Evolutionary conservation across 768 basidiomycete genomes (phyloP).

Genomic region (Lactifluus rugatus): DNA sequence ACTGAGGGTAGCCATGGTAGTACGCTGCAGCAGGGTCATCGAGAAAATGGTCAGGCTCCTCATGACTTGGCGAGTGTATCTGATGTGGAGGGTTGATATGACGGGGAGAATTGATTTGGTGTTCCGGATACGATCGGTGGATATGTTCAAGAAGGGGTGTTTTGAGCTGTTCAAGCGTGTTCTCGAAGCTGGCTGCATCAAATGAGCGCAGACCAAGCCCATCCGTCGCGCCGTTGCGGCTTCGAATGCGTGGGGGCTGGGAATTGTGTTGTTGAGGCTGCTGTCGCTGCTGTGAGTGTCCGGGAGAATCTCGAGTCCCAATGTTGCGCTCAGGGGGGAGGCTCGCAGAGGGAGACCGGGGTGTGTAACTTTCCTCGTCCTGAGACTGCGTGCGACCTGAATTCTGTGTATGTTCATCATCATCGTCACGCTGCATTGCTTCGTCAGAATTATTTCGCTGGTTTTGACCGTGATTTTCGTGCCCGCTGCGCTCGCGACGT

Average conservation of each 20-base stretch:
- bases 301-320: slow-evolving; percentile 1
- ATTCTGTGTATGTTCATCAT: slow-evolving; percentile 10
- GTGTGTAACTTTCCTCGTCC: slow-evolving; percentile 21
- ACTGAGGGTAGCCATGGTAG: slow-evolving; percentile 46
- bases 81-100: slow-evolving; percentile 23
- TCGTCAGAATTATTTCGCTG: slow-evolving; percentile 3
- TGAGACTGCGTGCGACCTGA: slow-evolving; percentile 13
- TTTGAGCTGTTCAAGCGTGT: slow-evolving; percentile 16
- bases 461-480: neutral
- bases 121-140: neutral
- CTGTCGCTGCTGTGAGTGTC: slow-evolving; percentile 1
- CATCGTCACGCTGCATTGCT: neutral
- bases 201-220: slow-evolving; percentile 16
- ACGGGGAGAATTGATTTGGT: neutral
- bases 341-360: slow-evolving; percentile 16
- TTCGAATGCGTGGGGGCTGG: slow-evolving; percentile 13
- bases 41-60: slow-evolving; percentile 49
- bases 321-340: slow-evolving; percentile 9
- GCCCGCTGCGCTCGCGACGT: slow-evolving; percentile 11
- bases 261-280: slow-evolving; percentile 3
- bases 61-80: slow-evolving; percentile 29
- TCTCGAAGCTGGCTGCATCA: slow-evolving; percentile 12
- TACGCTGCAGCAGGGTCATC: slow-evolving; percentile 54
- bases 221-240: slow-evolving; percentile 18
- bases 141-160: neutral